Percentiles rank a stretch among this genome's conserved stretches.
Evolutionary conservation across 2,329 filamentous ascomycete species (phyloP).

Genomic region (Phyllosticta ampelicida): DNA sequence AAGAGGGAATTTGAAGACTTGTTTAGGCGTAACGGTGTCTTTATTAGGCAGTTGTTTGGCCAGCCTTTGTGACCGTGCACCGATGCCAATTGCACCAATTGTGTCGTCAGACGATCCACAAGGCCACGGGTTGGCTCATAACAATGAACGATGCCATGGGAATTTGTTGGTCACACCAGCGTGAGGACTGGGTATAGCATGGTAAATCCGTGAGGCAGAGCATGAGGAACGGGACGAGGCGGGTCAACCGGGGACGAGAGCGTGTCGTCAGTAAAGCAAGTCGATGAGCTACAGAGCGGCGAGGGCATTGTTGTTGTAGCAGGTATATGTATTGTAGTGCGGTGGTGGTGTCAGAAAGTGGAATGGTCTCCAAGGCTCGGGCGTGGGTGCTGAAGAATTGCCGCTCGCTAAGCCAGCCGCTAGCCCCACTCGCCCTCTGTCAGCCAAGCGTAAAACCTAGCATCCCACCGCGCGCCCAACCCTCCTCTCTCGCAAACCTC

Average conservation of each 20-base stretch:
- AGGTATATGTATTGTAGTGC: neutral
- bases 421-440: constrained; percentile 6
- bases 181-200: neutral
- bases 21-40: neutral
- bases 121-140: too few species aligned
- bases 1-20: neutral
- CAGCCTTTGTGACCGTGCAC: neutral
- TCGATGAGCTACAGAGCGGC: neutral
- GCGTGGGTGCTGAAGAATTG: neutral
- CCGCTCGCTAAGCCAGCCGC: neutral
- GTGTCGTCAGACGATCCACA: neutral
- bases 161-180: neutral
- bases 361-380: neutral
- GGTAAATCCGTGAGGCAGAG: neutral
- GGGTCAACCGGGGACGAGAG: neutral
- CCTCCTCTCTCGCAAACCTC: constrained; percentile 6
- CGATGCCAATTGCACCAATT: neutral
- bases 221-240: neutral
- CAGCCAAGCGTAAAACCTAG: constrained; percentile 10
- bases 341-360: constrained; percentile 10
- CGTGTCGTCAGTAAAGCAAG: neutral
- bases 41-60: neutral
- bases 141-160: neutral
- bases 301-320: neutral
- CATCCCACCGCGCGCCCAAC: constrained; percentile 10